Evolutionary conservation across 2,329 filamentous ascomycete species (phyloP).

Genomic region (Paecilomyces sp.): DNA sequence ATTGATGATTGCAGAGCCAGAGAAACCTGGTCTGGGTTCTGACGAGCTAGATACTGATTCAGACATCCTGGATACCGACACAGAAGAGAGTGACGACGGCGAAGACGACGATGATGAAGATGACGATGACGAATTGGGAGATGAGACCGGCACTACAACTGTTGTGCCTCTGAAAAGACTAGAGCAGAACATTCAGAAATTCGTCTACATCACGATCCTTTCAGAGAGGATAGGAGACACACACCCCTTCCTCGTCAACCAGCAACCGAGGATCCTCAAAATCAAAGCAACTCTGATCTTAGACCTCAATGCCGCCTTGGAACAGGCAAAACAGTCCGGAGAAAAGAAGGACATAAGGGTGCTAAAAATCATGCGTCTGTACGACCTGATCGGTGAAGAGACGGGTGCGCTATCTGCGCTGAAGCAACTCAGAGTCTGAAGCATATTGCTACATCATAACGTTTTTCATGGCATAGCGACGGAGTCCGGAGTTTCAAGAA

Average conservation of each 20-base stretch:
- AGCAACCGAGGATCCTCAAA: slow-evolving; percentile 49
- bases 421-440: slow-evolving; percentile 34
- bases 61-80: slow-evolving; percentile 28
- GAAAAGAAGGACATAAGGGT: slow-evolving; percentile 33
- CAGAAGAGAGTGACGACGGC: slow-evolving; percentile 29
- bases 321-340: slow-evolving; percentile 43
- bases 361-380: slow-evolving; percentile 53
- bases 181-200: slow-evolving; percentile 51
- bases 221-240: slow-evolving; percentile 44
- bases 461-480: slow-evolving; percentile 36
- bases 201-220: slow-evolving; percentile 48
- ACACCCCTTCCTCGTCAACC: slow-evolving; percentile 58
- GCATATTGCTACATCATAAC: slow-evolving; percentile 4
- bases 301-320: slow-evolving; percentile 57
- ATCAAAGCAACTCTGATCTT: slow-evolving; percentile 57
- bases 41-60: slow-evolving; percentile 25
- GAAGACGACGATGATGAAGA: slow-evolving; percentile 23
- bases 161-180: slow-evolving; percentile 39
- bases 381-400: slow-evolving; percentile 55
- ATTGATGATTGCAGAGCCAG: slow-evolving; percentile 55
- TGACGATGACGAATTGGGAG: slow-evolving; percentile 33
- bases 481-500: slow-evolving; percentile 32
- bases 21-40: slow-evolving; percentile 5
- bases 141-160: slow-evolving; percentile 25
- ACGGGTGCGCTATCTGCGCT: slow-evolving; percentile 53